Conservation (phyloP, 495 filamentous ascomycete species). For the Neurospora pannonica region DNA sequence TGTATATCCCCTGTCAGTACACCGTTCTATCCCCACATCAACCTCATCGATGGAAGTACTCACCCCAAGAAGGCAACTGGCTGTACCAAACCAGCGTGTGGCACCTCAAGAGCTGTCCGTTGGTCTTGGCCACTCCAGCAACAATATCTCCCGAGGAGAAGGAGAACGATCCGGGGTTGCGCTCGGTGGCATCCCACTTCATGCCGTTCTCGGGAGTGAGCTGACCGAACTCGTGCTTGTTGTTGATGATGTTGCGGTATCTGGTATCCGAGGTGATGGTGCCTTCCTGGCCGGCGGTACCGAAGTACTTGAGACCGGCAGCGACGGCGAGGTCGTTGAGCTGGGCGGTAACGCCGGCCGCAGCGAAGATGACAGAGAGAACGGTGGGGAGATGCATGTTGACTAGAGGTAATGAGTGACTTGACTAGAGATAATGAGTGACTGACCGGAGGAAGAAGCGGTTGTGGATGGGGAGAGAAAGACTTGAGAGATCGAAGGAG, state of each 20-base stretch:
- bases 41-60: not conserved
- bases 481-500: not conserved
- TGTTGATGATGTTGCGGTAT: conserved; percentile 37
- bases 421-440: not conserved
- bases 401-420: not conserved
- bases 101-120: conserved; percentile 47
- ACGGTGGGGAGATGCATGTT: conserved; percentile 17
- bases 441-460: not conserved
- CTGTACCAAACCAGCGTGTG: conserved; percentile 56
- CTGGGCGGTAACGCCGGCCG: conserved; percentile 22
- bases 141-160: conserved; percentile 42
- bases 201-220: conserved; percentile 51
- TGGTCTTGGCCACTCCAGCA: conserved; percentile 38
- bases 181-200: conserved; percentile 43
- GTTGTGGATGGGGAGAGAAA: not conserved
- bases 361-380: conserved; percentile 20
- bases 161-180: conserved; percentile 35
- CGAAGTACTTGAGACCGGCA: conserved; percentile 48
- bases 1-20: conserved; percentile 39
- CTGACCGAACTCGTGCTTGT: conserved; percentile 48
- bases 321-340: conserved; percentile 45
- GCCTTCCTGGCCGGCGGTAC: conserved; percentile 49
- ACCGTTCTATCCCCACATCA: not conserved
- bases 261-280: conserved; percentile 33
- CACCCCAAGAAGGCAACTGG: conserved; percentile 50